phyloP scores from a whole-genome alignment of 495 filamentous ascomycete genomes.

The Aspergillus asperescens region DNA sequence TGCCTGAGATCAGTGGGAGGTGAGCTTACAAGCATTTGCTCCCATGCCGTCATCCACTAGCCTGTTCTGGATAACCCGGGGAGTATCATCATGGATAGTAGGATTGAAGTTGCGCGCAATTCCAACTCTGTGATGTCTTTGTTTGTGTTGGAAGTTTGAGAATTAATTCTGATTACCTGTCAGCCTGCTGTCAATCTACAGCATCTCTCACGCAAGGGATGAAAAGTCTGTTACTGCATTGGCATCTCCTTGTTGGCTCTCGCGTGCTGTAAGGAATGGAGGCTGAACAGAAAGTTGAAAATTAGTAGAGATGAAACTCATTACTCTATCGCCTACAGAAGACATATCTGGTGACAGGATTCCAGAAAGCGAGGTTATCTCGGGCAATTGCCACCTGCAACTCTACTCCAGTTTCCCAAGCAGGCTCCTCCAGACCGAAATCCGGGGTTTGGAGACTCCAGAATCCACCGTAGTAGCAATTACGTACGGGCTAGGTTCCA shows the following conservation, averaged over 20 bases:
- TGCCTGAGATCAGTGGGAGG: not conserved
- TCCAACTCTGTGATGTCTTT: not conserved
- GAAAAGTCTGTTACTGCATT: too few relatives aligned
- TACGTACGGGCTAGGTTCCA: not conserved
- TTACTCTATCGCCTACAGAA: too few relatives aligned
- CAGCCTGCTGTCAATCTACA: too few relatives aligned
- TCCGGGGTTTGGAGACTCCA: slow-evolving; percentile 1
- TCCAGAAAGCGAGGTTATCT: not conserved
- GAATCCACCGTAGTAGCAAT: not conserved
- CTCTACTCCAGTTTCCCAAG: not conserved
- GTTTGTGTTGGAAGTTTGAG: not conserved
- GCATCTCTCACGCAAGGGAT: too few relatives aligned
- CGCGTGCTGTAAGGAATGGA: too few relatives aligned
- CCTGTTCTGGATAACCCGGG: slow-evolving; percentile 20
- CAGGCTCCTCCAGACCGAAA: not conserved
- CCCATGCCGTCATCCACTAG: slow-evolving; percentile 13
- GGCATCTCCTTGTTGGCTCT: too few relatives aligned
- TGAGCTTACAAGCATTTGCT: not conserved
- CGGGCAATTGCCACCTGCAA: not conserved
- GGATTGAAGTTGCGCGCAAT: not conserved
- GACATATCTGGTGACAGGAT: not conserved
- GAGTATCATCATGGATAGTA: not conserved
- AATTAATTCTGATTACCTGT: too few relatives aligned
- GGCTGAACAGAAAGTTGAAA: too few relatives aligned
- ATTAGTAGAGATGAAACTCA: too few relatives aligned